Conservation (phyloP, 1,284 basidiomycete genomes). For the Psilocybe mexicana region DNA sequence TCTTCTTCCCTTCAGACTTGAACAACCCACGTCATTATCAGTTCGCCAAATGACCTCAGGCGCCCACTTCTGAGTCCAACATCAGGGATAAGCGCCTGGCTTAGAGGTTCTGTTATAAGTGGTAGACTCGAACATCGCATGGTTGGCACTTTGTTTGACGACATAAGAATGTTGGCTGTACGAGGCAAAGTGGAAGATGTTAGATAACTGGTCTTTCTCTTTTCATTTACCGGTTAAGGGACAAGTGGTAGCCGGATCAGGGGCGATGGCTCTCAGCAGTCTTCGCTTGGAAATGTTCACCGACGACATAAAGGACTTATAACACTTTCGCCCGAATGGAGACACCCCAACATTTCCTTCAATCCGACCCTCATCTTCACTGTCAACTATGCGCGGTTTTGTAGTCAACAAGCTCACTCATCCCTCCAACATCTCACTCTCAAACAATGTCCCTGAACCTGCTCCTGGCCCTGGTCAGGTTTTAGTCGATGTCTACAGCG, state of each 20-base stretch:
- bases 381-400: slow-evolving; percentile 72
- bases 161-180: no score
- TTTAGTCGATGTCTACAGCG: slow-evolving; percentile 81
- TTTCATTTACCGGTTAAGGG: slow-evolving; percentile 4
- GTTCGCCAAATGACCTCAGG: no score
- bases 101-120: no score
- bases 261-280: neutral
- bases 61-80: no score
- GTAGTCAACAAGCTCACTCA: slow-evolving; percentile 73
- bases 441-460: slow-evolving; percentile 63
- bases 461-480: slow-evolving; percentile 58
- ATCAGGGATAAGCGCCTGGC: no score
- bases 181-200: no score
- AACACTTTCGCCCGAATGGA: slow-evolving; percentile 2
- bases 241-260: slow-evolving; percentile 2
- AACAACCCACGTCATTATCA: no score
- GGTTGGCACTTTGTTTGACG: no score
- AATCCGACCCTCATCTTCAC: slow-evolving; percentile 1
- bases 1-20: no score
- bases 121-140: no score
- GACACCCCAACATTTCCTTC: slow-evolving; percentile 1
- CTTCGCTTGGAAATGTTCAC: slow-evolving; percentile 1
- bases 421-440: slow-evolving; percentile 66
- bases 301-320: slow-evolving; percentile 5
- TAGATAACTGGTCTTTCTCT: no score